Conservation (phyloP, 164 flowering plant genomes). For the Liriodendron chinense region DNA sequence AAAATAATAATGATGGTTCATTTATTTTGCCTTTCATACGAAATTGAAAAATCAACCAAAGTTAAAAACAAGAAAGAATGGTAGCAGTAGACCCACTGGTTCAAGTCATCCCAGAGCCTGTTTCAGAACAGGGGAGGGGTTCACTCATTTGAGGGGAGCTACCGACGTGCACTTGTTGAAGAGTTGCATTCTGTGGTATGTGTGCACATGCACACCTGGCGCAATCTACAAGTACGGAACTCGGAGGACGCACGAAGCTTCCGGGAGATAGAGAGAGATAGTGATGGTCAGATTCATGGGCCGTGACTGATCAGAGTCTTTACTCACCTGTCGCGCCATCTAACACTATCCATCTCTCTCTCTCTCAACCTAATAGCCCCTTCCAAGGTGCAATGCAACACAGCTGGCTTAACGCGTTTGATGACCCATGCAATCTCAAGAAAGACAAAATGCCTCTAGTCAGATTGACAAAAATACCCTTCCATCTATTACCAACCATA, state of each 20-base stretch:
- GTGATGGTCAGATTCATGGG: background rate
- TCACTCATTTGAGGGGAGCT: no score
- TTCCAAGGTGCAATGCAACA: background rate
- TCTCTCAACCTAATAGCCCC: background rate
- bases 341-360: background rate
- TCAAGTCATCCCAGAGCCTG: no score
- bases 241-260: background rate
- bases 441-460: background rate
- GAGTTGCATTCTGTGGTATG: no score
- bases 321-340: background rate
- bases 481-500: background rate
- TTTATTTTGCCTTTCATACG: no score
- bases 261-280: background rate
- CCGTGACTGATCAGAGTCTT: background rate
- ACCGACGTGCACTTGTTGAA: no score
- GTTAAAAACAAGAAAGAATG: no score
- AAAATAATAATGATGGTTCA: no score
- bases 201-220: background rate
- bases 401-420: constrained; percentile 16
- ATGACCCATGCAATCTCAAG: background rate
- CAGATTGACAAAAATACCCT: constrained; percentile 3
- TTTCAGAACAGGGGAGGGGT: no score
- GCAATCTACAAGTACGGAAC: background rate
- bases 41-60: no score
- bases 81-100: no score